Evolutionary conservation across 768 basidiomycete species (phyloP), one percentile per base, ranked within the genome.

Genomic region (Trichaptum fuscoviolaceum): DNA sequence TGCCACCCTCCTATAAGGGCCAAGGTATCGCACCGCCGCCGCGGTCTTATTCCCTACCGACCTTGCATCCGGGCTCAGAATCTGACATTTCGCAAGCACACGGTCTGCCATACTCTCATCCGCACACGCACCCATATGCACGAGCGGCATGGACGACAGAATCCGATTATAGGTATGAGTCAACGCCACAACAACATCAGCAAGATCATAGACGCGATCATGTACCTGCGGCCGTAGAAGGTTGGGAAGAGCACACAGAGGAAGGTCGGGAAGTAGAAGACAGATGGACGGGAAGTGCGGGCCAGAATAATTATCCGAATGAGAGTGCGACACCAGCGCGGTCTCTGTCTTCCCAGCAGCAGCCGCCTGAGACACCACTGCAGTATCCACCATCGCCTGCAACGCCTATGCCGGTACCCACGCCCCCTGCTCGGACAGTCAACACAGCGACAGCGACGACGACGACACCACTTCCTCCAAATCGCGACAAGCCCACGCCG

Each of bases 361-460:
- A 52, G 10, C 42, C 5, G 10, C 42, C 42, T 52, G 42, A 52
- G 42, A 52, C 42, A 52, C 42, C 35, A 10, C 27, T 24, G 10
- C 27, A 25, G 4, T 10, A 64, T 5, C 78, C 77, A 34, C 78
- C 81, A 17, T 82, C 81, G 7, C 78, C 81, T 10, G 70, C 75
- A 7, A 77, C 76, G 30, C 77, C 77, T 36, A 76, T 80, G 73
- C 82, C 80, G 23, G 75, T 75, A 65, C 79, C 78, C 26, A 76
- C 78, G 23, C 69, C 67, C 42, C 42, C 42, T 52, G 42, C 42
- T 52, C 42, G 42, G 42, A 52, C 42, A 20, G 15, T 15, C 15
- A 4, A 52, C 10, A 15, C 42, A 20, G 20, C 42, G 42, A 52
- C 42, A 52, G 42, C 42, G 42, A 52, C 64, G 64, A 18, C 52